Conservation (phyloP, 768 basidiomycete genomes). For the Leccinum aurantiacum region DNA sequence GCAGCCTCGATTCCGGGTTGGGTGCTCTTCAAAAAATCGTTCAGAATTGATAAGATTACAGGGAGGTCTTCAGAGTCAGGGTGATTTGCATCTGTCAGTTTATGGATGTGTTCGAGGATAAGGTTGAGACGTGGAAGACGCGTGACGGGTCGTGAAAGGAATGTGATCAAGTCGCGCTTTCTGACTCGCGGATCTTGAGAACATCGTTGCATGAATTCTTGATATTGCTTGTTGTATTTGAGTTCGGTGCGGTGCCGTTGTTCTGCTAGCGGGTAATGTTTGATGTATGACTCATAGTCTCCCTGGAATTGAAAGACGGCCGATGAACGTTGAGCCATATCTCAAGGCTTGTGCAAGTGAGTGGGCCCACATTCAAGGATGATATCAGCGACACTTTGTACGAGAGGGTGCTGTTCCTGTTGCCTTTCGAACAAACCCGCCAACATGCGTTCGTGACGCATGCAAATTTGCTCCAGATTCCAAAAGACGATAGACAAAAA, state of each 20-base stretch:
- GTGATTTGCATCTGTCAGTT: slow-evolving; percentile 70
- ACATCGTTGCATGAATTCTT: slow-evolving; percentile 60
- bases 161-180: slow-evolving; percentile 77
- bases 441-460: slow-evolving; percentile 68
- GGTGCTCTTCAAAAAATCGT: slow-evolving; percentile 76
- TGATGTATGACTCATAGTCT: slow-evolving; percentile 80
- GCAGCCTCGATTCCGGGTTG: slow-evolving; percentile 92
- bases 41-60: slow-evolving; percentile 64
- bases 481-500: slow-evolving; percentile 85
- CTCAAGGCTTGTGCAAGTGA: slow-evolving; percentile 6
- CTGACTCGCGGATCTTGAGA: slow-evolving; percentile 63
- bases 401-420: slow-evolving; percentile 78
- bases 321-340: slow-evolving; percentile 23
- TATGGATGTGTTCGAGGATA: slow-evolving; percentile 66
- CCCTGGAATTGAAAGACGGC: slow-evolving; percentile 48
- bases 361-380: slow-evolving; percentile 67
- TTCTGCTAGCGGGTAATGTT: slow-evolving; percentile 86
- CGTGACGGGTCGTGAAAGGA: slow-evolving; percentile 84
- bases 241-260: slow-evolving; percentile 78
- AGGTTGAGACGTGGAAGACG: slow-evolving; percentile 82
- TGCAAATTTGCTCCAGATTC: slow-evolving; percentile 69
- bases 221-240: slow-evolving; percentile 65
- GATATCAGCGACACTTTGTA: slow-evolving; percentile 83
- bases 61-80: slow-evolving; percentile 79
- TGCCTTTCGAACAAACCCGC: slow-evolving; percentile 76